Evolutionary conservation across 805 yeast genomes (phyloP).

Genomic region (Metschnikowia cerradonensis): DNA sequence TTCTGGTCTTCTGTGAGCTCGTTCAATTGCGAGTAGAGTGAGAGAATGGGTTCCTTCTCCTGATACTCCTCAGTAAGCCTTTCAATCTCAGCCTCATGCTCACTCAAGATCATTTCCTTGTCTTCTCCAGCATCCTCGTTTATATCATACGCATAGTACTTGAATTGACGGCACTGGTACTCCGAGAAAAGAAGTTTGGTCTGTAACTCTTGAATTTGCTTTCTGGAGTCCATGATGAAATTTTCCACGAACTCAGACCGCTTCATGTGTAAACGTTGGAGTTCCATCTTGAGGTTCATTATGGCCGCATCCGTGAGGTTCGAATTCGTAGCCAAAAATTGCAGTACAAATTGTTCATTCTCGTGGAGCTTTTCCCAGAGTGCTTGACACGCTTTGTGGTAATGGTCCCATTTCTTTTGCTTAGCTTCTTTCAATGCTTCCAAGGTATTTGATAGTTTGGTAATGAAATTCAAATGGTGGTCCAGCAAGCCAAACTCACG

Average conservation of each 20-base stretch:
- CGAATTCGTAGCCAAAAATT: conserved; percentile 44
- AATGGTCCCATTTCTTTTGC: conserved; percentile 34
- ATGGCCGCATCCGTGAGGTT: conserved; percentile 47
- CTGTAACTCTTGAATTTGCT: conserved; percentile 61
- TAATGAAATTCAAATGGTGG: conserved; percentile 30
- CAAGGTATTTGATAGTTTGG: conserved; percentile 29
- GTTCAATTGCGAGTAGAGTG: conserved; percentile 51
- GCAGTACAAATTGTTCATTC: conserved; percentile 33
- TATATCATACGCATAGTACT: conserved; percentile 31
- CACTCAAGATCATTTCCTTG: conserved; percentile 57
- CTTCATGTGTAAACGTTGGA: conserved; percentile 52
- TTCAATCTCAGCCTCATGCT: conserved; percentile 61
- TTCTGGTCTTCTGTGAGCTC: conserved; percentile 56
- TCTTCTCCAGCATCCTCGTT: conserved; percentile 35
- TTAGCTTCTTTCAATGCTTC: conserved; percentile 29
- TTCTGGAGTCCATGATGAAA: conserved; percentile 60
- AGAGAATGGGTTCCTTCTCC: conserved; percentile 51
- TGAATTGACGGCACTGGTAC: conserved; percentile 47
- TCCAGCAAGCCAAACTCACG: conserved; percentile 37
- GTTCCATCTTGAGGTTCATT: conserved; percentile 50
- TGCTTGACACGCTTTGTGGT: conserved; percentile 38
- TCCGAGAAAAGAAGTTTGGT: conserved; percentile 53
- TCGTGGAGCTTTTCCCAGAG: conserved; percentile 60
- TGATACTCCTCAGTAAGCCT: conserved; percentile 48
- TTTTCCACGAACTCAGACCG: conserved; percentile 63